A percentile compares a stretch with the other conserved stretches of the same genome.
These are phyloP conservation scores for Lepraria neglecta DNA, from an alignment of 495 filamentous ascomycete species.

Conservation along the genomic window DNA sequence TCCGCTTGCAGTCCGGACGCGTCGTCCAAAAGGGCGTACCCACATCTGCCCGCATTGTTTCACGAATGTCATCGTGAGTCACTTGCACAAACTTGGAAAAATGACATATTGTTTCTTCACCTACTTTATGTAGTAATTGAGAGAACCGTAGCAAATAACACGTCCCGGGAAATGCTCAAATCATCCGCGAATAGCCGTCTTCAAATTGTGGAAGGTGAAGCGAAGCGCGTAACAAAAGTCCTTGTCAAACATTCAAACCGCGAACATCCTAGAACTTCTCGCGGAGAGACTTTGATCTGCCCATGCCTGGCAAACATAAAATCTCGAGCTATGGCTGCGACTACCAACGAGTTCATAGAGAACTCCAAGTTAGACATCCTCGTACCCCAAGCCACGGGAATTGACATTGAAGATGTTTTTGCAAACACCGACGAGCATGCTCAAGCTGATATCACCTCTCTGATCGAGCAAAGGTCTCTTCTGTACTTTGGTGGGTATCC, in stretches of 20 bases:
- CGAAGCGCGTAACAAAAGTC: neutral
- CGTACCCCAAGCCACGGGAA: slow-evolving; percentile 61
- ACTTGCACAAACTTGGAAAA: neutral
- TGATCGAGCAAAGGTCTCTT: slow-evolving; percentile 47
- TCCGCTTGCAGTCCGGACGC: neutral
- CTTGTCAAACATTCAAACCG: neutral
- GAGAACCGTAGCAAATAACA: neutral
- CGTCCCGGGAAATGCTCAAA: neutral
- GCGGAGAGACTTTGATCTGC: neutral
- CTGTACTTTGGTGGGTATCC: slow-evolving; percentile 64
- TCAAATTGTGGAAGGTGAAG: slow-evolving; percentile 6
- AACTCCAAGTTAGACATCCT: slow-evolving; percentile 70
- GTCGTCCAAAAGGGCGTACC: neutral
- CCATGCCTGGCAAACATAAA: neutral
- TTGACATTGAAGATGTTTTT: slow-evolving; percentile 58
- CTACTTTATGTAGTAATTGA: neutral
- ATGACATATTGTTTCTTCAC: neutral
- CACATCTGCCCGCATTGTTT: neutral
- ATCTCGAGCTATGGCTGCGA: slow-evolving; percentile 10
- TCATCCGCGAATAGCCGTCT: slow-evolving; percentile 4
- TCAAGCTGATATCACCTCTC: slow-evolving; percentile 40
- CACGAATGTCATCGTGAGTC: neutral
- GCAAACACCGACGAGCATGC: slow-evolving; percentile 44
- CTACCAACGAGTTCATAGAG: slow-evolving; percentile 54
- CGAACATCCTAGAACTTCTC: too few species aligned